Evolutionary conservation across 75 land plant species (phyloP).

Genomic region (Chamaecyparis obtusa): DNA sequence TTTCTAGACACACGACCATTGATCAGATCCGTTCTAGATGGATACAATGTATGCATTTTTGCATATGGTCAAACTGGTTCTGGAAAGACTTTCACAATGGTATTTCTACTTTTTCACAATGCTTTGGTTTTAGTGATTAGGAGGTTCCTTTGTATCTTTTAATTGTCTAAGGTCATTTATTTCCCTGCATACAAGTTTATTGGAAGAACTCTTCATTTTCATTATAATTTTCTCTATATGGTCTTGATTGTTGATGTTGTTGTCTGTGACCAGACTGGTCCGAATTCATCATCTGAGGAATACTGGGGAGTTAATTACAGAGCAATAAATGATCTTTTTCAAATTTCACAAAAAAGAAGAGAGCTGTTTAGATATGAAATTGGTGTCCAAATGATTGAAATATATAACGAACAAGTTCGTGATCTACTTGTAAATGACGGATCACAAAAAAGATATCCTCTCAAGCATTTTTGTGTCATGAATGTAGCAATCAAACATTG

Average conservation of each 20-base stretch:
- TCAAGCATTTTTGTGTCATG: neutral
- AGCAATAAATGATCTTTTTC: conserved; percentile 92
- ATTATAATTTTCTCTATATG: neutral
- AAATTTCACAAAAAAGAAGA: conserved; percentile 67
- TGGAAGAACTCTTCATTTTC: neutral
- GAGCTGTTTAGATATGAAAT: conserved; percentile 72
- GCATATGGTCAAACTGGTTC: conserved; percentile 99
- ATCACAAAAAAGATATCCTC: conserved; percentile 89
- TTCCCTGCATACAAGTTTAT: neutral
- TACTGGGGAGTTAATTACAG: conserved; percentile 98
- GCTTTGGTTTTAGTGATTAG: neutral
- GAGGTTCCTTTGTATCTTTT: neutral
- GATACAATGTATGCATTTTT: conserved; percentile 98
- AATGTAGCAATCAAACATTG: neutral
- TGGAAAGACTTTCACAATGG: conserved; percentile 99
- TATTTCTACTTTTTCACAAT: conserved; percentile 18
- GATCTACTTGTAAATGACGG: conserved; percentile 75
- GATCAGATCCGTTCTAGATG: conserved; percentile 95
- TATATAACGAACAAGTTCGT: conserved; percentile 98
- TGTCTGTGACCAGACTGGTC: conserved; percentile 70
- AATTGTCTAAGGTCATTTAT: neutral
- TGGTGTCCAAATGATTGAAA: conserved; percentile 98
- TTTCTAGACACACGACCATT: conserved; percentile 92
- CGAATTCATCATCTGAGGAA: conserved; percentile 44
- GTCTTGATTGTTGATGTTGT: conserved; percentile 2